Evolutionary conservation across 352 stramenopile genomes (phyloP).

Genomic region (Globisporangium spiculum): DNA sequence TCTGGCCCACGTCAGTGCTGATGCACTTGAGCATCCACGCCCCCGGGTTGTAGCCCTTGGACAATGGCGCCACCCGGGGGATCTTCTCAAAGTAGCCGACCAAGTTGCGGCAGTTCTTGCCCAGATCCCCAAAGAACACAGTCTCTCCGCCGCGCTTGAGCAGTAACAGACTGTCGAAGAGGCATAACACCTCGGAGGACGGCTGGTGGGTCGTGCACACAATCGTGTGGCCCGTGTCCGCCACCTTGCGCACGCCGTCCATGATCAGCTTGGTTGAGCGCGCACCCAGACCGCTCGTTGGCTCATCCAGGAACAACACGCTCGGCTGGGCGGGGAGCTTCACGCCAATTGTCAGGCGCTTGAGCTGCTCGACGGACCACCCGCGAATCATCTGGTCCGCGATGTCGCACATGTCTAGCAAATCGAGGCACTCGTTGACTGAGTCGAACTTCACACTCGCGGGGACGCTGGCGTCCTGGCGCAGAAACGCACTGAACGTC

Average conservation of each 20-base stretch:
- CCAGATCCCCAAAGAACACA: conserved; percentile 26
- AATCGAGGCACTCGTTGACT: conserved; percentile 71
- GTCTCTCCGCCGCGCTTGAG: conserved; percentile 41
- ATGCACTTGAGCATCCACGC: conserved; percentile 24
- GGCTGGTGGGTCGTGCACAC: conserved; percentile 92
- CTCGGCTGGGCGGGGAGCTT: conserved; percentile 76
- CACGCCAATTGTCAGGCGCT: conserved; percentile 48
- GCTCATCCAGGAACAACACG: conserved; percentile 81
- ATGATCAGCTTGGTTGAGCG: conserved; percentile 83
- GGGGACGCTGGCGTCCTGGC: neutral
- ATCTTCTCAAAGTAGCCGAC: neutral
- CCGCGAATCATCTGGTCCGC: conserved; percentile 21
- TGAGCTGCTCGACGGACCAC: conserved; percentile 39
- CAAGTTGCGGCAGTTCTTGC: neutral
- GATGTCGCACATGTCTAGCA: conserved; percentile 52
- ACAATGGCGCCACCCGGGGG: conserved; percentile 11
- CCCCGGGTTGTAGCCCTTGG: conserved; percentile 29
- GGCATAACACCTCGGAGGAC: conserved; percentile 72
- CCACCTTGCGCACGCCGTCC: conserved; percentile 83
- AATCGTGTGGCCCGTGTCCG: conserved; percentile 62
- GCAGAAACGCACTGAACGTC: neutral
- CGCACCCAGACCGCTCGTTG: conserved; percentile 82
- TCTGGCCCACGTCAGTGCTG: conserved; percentile 30
- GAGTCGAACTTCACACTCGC: conserved; percentile 8
- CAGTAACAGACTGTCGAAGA: conserved; percentile 78